These are phyloP conservation scores for Penicillium maclennaniae DNA, from an alignment of 495 filamentous ascomycete genomes.

Conservation along the genomic window DNA sequence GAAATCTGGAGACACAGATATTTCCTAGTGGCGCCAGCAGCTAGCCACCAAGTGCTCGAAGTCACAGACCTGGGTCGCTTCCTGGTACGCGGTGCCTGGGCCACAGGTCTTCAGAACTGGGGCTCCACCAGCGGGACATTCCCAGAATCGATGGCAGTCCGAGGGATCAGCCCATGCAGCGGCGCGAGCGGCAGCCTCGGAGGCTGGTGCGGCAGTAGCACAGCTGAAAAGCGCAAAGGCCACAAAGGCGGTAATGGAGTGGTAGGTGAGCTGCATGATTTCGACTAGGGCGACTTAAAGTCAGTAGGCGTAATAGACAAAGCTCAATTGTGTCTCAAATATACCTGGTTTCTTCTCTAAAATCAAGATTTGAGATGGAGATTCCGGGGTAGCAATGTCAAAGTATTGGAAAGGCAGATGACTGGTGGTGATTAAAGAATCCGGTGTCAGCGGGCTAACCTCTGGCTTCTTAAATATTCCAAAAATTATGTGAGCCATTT, in stretches of 20 bases:
- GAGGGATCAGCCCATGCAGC: conserved; percentile 6
- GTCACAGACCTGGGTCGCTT: conserved; percentile 4
- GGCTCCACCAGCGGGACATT: conserved; percentile 5
- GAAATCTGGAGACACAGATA: not conserved
- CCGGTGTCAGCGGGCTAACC: too few species aligned
- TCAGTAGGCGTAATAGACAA: not conserved
- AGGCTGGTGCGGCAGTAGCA: not conserved
- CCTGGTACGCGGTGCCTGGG: conserved; percentile 9
- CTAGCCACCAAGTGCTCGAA: conserved; percentile 5
- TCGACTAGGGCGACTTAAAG: not conserved
- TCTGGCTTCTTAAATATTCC: too few species aligned
- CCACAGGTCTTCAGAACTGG: conserved; percentile 11
- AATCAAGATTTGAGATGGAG: not conserved
- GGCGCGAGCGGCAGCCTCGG: not conserved
- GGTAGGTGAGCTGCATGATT: conserved; percentile 5
- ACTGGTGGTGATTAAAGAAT: not conserved
- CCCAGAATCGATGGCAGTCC: conserved; percentile 9
- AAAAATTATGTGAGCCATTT: too few species aligned
- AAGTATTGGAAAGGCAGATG: not conserved
- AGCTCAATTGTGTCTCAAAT: not conserved
- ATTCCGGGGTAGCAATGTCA: not conserved
- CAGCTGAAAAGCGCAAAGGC: conserved; percentile 5
- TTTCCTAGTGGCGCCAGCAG: conserved; percentile 1
- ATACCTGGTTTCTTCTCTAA: not conserved
- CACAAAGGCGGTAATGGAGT: conserved; percentile 1